Evolutionary conservation across 1,284 basidiomycete species (phyloP).

Genomic region (Ganoderma lingzhi): DNA sequence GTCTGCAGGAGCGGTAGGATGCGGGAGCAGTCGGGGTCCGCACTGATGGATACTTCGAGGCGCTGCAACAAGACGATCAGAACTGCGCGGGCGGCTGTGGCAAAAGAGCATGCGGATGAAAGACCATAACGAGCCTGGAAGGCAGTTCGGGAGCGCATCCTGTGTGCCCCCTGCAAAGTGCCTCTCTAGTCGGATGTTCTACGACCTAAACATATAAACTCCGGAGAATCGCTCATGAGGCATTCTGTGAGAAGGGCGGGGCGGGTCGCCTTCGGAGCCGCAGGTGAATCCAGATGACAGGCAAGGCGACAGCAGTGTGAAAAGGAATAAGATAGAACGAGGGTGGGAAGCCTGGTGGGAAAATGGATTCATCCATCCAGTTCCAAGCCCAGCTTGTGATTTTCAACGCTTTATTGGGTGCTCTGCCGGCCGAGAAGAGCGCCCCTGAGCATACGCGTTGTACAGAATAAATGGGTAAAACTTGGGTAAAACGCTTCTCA

Average conservation of each 20-base stretch:
- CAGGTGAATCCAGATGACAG: slow-evolving; percentile 21
- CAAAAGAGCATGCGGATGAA: slow-evolving; percentile 3
- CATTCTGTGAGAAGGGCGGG: slow-evolving; percentile 14
- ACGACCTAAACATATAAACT: slow-evolving; percentile 6
- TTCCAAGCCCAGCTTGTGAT: slow-evolving; percentile 1
- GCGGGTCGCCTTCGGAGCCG: slow-evolving; percentile 32
- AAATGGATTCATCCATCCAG: background rate
- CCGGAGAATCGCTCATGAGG: background rate
- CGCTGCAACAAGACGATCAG: slow-evolving; percentile 20
- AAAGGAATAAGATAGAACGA: slow-evolving; percentile 10
- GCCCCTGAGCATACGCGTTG: background rate
- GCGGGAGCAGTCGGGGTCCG: slow-evolving; percentile 19
- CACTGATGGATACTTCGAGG: slow-evolving; percentile 25
- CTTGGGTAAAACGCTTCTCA: background rate
- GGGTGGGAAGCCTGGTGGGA: slow-evolving; percentile 12
- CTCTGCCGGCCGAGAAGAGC: background rate
- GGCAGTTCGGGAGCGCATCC: slow-evolving; percentile 11
- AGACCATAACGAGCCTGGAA: background rate
- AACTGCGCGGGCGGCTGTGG: slow-evolving; percentile 7
- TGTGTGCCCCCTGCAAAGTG: background rate
- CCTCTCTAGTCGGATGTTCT: background rate
- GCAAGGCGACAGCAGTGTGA: slow-evolving; percentile 7
- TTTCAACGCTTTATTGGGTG: background rate
- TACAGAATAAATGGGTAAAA: no score
- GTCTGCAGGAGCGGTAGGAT: background rate